Base-by-base conservation (phyloP, 768 basidiomycete genomes). In the Mrakia blollopis region DNA sequence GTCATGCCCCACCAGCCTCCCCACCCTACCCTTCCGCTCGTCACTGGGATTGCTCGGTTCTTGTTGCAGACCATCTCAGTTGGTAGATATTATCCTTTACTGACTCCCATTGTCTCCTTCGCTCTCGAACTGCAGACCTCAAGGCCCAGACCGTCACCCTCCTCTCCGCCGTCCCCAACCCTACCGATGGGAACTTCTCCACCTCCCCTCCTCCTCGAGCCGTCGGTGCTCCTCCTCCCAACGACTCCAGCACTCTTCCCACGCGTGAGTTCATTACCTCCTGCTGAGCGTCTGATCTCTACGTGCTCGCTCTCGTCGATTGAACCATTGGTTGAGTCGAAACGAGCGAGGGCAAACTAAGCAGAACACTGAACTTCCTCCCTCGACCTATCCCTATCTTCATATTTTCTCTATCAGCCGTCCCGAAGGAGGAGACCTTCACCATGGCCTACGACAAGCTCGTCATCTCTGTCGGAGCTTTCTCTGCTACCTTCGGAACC, bases 381-480 rank as follows among this genome's bases (percentile, higher is more conserved):
- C 18, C 25, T 39, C 21, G 25, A 2, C 35, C 39, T 41, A 2
- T 41, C 23, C 35, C 25, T 18, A 8, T 1, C 23, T 25, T 30
- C n/a, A 9, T 30, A 2, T 37, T 21, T 37, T n/a, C 39, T 37
- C 37, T 21, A 5, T 13, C 35, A 68, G 75, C 67, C 14, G 68
- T 30, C 9, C 77, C 74, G 68, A 78, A 63, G 73, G 79, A 65
- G 75, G 76, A 85, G 39, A 83, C 86, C 11, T 93, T 91, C 82
- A 85, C 86, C 13, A 69, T 93, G 62, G 83, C 84, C 28, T 94
- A 91, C 81, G 92, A 94, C 83, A 92, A 91, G 81, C 86, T 94
- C 18, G 88, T 94, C 74, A 89, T 95, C 68, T 89, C 91, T 10
- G 92, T 92, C 1, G 93, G 93, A 3, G 91, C 91, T 65, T 94